Evolutionary conservation across 139 green algal species (phyloP).

Genomic region (Chlorella sorokiniana): DNA sequence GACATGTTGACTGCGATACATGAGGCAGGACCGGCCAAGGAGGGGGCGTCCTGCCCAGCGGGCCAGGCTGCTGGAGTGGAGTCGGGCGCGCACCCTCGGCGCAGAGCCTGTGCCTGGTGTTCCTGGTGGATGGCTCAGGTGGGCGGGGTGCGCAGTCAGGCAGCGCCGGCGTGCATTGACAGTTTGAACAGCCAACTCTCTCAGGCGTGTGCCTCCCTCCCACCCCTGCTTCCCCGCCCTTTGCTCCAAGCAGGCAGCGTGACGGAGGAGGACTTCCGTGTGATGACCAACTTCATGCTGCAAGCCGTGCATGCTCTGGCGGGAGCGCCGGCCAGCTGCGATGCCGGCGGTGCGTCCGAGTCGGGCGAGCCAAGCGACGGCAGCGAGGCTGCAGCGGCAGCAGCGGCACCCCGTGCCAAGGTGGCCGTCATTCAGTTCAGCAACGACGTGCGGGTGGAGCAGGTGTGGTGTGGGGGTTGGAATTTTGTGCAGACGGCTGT

Average conservation of each 20-base stretch:
- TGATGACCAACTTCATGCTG: slow-evolving; percentile 44
- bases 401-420: slow-evolving; percentile 8
- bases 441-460: slow-evolving; percentile 68
- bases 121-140: slow-evolving; percentile 61
- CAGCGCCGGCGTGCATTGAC: neutral
- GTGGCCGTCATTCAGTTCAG: slow-evolving; percentile 70
- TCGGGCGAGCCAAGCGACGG: neutral
- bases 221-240: neutral
- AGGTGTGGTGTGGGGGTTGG: slow-evolving; percentile 7
- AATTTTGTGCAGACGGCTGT: neutral
- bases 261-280: slow-evolving; percentile 42
- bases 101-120: slow-evolving; percentile 46
- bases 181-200: neutral
- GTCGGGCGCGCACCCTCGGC: too few species aligned
- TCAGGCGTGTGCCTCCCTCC: neutral
- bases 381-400: neutral
- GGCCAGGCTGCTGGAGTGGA: too few species aligned
- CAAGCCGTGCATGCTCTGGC: neutral
- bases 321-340: neutral
- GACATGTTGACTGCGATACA: slow-evolving; percentile 3
- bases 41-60: too few species aligned
- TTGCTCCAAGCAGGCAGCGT: neutral
- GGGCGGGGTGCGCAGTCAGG: slow-evolving; percentile 9
- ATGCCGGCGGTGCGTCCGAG: neutral
- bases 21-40: neutral